These are phyloP conservation scores for Eimeria praecox DNA, from an alignment of 169 alveolate species.

Conservation along the genomic window DNA sequence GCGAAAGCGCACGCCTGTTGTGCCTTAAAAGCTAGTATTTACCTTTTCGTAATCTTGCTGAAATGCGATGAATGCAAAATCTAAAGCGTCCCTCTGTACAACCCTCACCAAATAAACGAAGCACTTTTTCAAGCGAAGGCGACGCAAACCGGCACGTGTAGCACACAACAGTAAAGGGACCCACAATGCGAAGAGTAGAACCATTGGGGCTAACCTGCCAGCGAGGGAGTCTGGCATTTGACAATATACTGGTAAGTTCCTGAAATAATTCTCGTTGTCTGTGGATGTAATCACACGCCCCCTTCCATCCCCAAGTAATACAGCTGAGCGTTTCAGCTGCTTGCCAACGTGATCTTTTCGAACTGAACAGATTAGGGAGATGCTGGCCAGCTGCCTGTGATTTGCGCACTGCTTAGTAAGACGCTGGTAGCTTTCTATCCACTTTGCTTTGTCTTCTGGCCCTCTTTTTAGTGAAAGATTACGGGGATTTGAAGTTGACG, in stretches of 20 bases:
- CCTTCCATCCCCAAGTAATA: not conserved
- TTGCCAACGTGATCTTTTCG: not conserved
- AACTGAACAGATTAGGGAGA: not conserved
- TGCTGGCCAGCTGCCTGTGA: not conserved
- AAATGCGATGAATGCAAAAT: not conserved
- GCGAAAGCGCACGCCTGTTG: not conserved
- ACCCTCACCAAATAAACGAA: not conserved
- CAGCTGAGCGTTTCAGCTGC: not conserved
- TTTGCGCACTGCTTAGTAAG: constrained; percentile 38
- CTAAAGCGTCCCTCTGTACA: constrained; percentile 28
- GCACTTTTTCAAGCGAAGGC: not conserved
- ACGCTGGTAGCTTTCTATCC: constrained; percentile 47
- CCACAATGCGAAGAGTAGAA: not conserved
- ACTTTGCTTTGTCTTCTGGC: not conserved
- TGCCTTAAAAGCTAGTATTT: not conserved
- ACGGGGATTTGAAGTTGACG: not conserved
- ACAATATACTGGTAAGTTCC: not conserved
- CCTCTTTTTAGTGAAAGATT: not conserved
- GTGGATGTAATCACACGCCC: not conserved
- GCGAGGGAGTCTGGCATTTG: constrained; percentile 50
- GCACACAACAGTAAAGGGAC: not conserved
- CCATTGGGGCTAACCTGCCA: constrained; percentile 38
- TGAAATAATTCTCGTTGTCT: constrained; percentile 22
- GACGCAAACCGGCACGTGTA: not conserved
- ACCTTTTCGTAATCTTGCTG: constrained; percentile 5